Evolutionary conservation across 1,284 basidiomycete species (phyloP), one percentile per base, ranked within the genome.

Genomic region (Marasmius tenuissimus): DNA sequence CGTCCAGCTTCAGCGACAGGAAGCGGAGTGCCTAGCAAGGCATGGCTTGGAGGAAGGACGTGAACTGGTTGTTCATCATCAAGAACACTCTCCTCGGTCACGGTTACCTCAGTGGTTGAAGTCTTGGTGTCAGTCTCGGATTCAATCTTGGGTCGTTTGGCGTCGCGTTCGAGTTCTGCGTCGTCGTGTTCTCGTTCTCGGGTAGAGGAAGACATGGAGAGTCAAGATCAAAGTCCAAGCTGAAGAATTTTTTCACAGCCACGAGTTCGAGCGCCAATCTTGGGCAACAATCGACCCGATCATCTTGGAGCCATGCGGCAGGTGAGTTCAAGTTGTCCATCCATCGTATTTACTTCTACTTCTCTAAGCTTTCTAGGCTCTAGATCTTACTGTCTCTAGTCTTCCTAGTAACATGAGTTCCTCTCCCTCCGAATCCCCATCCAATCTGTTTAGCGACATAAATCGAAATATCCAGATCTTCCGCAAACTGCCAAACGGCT

Each of bases 31-130:
- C 85, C 85, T 12, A 92, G 78, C 14, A 92, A 77, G 49, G 77
- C 72, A 72, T 90, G 87, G 67, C 91, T 93, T 6, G 91, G 87
- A 38, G 92, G 92, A 11, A 93, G 81, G 56, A 91, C 73, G 67
- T 81, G 68, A 58, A 69, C 63, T 35, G 63, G 37, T 52, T 64
- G 38, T 57, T 64, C 40, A 11, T 45, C 66, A 58, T 70, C 68
- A 10, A 65, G 64, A 20, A 63, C 60, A 47, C 60, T 60, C 58
- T 67, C 66, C 20, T 65, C 61, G 7, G 69, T 54, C 20, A 49
- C 7, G 37, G 38, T 54, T 20, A 54, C 39, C 16, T 47, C 40
- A 6, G 40, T n/a, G 27, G 27, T 27, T 27, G 27, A 27, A 27
- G 35, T 27, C 39, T 52, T 40, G 22, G 56, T 52, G 10, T 18